Base-by-base conservation (phyloP, 495 filamentous ascomycete genomes). In the Lasiosphaeriaceae sp. region DNA sequence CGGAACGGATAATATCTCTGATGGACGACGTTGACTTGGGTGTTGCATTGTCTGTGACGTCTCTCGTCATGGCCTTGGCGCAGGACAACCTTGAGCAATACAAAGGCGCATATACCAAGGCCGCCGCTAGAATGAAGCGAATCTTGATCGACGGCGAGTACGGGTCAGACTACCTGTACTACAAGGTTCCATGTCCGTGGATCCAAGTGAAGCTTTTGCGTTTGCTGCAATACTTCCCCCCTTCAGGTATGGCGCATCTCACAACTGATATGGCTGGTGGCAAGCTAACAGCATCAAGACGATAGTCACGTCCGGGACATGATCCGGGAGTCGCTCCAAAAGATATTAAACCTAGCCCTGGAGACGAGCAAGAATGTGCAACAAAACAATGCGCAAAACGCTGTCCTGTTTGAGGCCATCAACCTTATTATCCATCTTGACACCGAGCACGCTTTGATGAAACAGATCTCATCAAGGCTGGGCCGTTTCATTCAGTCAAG, bases 361-460 rank as follows among this genome's bases (percentile, higher is more conserved):
- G 91, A 96, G 60, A 90, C 90, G 65, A 93, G 90, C 12, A 99
- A 97, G 75, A 97, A 99, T 61, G 95, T 97, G 16, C 95, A 99
- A 73, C 94, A 99, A 68, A 99, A 99, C 69, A 99, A 99, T 73
- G 95, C 95, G 1, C 95, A 97, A 65, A 97, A 99, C 64, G 95
- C 95, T 0, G 90, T 99, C 23, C 81, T 99, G 0, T 99, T 99
- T 61, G 95, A 99, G 77, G 95, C 92, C 47, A 97, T 99, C 71
- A 97, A 97, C 66, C 86, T 99, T 51, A 92, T 96, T 56, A 99
- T 99, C 54, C 95, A 97, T 61, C 84, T 99, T n/a, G 95, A 97
- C 61, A 96, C 93, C 5, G 95, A 99, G 65, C 90, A 92, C 59
- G 86, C 85, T 20, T 77, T 99, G 45, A 97, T 97, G 93, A 86